Evolutionary conservation across 768 basidiomycete species (phyloP), one percentile per base, ranked within the genome.

Genomic region (Rhizopogon roseolus): DNA sequence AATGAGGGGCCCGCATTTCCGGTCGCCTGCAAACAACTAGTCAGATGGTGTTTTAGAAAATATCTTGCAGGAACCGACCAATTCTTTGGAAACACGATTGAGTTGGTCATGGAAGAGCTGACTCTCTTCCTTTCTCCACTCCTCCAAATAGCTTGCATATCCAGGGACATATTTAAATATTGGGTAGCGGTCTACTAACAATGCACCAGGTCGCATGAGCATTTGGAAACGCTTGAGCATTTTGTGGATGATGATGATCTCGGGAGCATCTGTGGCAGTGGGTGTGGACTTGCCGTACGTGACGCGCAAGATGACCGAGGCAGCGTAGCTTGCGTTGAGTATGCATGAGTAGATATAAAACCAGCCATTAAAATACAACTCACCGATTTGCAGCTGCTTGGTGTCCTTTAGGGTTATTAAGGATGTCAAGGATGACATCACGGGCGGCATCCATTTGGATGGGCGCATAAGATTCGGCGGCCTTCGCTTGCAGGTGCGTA

Each of bases 41-140:
- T 51, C 36, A 80, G 5, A 32, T 46, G 1, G n/a, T 27, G 43
- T n/a, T n/a, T 27, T 3, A 27, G 13, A 1, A 44, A 27, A 44
- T 27, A 48, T 22, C 10, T 16, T 16, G 27, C 13, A 27, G 8
- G 28, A 16, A 48, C 44, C 52, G 44, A 83, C 81, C 64, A 83
- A 63, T 54, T 76, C 74, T 14, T 53, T 58, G 22, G 71, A 69
- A 4, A 85, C 81, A 49, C 71, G 71, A 14, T 66, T 58, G 2
- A 85, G 64, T 46, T 84, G 81, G 1, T 70, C 70, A 54, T 77
- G 78, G 69, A 86, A 86, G 8, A 86, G 62, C 1, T 62, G 66
- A 0, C 81, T 70, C 57, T 85, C 84, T 48, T 84, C 81, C 5
- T 59, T 61, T 57, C 86, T 84, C 46, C 81, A 84, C 3, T 71